Conservation (phyloP, 768 basidiomycete species). For the Paxillus involutus region DNA sequence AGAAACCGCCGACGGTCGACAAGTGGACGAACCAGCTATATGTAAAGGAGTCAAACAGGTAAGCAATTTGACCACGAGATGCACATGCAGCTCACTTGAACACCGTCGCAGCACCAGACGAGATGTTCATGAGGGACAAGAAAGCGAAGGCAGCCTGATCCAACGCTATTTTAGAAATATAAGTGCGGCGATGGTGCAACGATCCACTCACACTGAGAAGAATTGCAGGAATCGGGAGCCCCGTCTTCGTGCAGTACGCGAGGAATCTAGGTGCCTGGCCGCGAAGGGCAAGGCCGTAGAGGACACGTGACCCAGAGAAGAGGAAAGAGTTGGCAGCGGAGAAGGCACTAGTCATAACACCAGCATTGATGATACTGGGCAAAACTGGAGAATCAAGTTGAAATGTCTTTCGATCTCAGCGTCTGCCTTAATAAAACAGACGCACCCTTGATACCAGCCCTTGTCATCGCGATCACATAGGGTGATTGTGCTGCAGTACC, state of each 20-base stretch:
- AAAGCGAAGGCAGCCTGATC: constrained; percentile 40
- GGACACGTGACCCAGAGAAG: constrained; percentile 47
- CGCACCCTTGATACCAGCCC: constrained; percentile 62
- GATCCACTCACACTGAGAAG: constrained; percentile 17
- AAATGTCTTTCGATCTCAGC: background rate
- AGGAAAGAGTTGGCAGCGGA: constrained; percentile 68
- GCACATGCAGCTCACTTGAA: constrained; percentile 7
- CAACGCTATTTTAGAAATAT: constrained; percentile 22
- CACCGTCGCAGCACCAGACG: constrained; percentile 44
- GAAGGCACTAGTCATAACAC: constrained; percentile 69
- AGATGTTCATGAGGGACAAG: constrained; percentile 64
- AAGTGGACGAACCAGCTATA: constrained; percentile 73
- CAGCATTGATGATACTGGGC: constrained; percentile 65
- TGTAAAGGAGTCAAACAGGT: background rate
- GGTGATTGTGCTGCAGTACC: constrained; percentile 73
- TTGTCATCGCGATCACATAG: constrained; percentile 76
- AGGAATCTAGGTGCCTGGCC: constrained; percentile 51
- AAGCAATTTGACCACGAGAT: too few relatives aligned
- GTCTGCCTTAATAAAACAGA: background rate
- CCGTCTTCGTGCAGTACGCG: constrained; percentile 43
- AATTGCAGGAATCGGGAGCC: constrained; percentile 43
- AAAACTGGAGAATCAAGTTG: constrained; percentile 33
- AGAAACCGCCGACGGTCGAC: constrained; percentile 63
- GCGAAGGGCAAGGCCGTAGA: constrained; percentile 42
- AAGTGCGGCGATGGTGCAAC: background rate